phyloP scores from a whole-genome alignment of 2,329 filamentous ascomycete species.

The Ceratocystis colombiana region DNA sequence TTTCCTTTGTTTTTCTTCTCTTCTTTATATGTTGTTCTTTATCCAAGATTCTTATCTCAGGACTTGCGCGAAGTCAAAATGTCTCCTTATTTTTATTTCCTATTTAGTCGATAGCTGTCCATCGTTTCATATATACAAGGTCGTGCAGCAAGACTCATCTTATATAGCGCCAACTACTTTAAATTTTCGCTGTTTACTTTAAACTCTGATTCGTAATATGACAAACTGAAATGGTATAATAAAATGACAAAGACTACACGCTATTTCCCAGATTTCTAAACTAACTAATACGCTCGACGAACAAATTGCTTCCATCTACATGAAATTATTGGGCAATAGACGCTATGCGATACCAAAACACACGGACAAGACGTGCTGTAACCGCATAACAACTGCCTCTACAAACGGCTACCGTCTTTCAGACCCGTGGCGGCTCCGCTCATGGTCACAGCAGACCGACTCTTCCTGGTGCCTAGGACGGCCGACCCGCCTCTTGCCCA shows the following conservation, averaged over 20 bases:
- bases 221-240: background rate
- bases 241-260: background rate
- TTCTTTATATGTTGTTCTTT: background rate
- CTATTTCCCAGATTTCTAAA: background rate
- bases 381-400: background rate
- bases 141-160: background rate
- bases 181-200: background rate
- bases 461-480: constrained; percentile 33
- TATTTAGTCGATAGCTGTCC: background rate
- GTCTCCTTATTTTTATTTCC: background rate
- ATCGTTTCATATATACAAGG: background rate
- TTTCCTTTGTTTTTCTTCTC: background rate
- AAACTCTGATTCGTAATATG: background rate
- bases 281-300: no score
- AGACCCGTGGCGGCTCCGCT: constrained; percentile 38
- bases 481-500: constrained; percentile 56
- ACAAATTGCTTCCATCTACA: no score
- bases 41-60: background rate
- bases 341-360: no score
- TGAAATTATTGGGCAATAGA: no score
- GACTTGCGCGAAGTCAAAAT: constrained; percentile 9
- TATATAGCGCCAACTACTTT: background rate
- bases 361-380: no score
- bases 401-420: constrained; percentile 22
- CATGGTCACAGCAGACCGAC: constrained; percentile 37